Evolutionary conservation across 2,329 filamentous ascomycete genomes (phyloP).

Genomic region (Curvularia eragrostidis): DNA sequence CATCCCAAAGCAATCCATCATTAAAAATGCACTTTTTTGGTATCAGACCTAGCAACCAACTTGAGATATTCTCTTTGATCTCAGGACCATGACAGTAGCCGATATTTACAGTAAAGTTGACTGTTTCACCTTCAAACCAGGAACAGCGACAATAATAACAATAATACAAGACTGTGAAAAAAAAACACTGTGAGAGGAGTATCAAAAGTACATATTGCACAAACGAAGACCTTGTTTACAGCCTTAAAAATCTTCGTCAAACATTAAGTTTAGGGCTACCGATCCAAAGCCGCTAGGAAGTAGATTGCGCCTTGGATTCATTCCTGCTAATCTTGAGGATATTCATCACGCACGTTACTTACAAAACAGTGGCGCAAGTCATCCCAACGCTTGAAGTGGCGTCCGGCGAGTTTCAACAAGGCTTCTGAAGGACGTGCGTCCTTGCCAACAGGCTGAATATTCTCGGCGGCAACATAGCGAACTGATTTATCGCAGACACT

Average conservation of each 20-base stretch:
- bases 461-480: conserved; percentile 81
- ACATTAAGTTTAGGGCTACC: too few relatives aligned
- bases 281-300: background rate
- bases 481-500: conserved; percentile 72
- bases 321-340: conserved; percentile 74
- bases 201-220: background rate
- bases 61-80: background rate
- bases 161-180: background rate
- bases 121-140: background rate
- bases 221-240: background rate
- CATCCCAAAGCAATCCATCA: background rate
- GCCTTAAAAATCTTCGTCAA: background rate
- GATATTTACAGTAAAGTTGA: background rate
- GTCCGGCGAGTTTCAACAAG: conserved; percentile 75
- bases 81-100: background rate
- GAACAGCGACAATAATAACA: background rate
- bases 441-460: conserved; percentile 62
- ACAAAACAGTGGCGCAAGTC: conserved; percentile 70
- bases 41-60: background rate
- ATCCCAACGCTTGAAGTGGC: conserved; percentile 90
- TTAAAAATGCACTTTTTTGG: background rate
- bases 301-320: too few relatives aligned
- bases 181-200: background rate
- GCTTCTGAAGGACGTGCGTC: conserved; percentile 58
- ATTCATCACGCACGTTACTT: conserved; percentile 82